These are phyloP conservation scores for Triticum turgidum DNA, from an alignment of 176 grass and related monocot genomes.

Conservation along the genomic window DNA sequence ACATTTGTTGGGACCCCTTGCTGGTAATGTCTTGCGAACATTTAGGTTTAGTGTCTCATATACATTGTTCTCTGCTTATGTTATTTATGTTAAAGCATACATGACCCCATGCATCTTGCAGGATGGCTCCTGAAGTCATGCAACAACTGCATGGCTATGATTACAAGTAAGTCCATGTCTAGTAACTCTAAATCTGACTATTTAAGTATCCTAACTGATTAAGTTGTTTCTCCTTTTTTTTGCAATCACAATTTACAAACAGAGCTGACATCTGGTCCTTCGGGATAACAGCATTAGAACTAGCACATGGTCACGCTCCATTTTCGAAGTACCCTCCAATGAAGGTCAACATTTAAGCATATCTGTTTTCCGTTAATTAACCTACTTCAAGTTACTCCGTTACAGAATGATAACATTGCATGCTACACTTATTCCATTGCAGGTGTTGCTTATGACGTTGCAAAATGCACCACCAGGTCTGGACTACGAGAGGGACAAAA, in stretches of 20 bases:
- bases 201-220: slow-evolving; percentile 17
- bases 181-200: slow-evolving; percentile 30
- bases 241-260: slow-evolving; percentile 34
- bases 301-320: slow-evolving; percentile 97
- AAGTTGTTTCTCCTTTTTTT: slow-evolving; percentile 5
- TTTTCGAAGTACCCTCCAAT: slow-evolving; percentile 98
- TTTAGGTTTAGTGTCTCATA: slow-evolving; percentile 17
- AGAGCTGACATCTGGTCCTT: slow-evolving; percentile 99
- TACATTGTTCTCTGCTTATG: slow-evolving; percentile 12
- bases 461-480: slow-evolving; percentile 98
- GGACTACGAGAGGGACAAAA: slow-evolving; percentile 91
- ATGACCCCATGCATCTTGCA: slow-evolving; percentile 38
- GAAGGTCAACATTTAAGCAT: slow-evolving; percentile 52
- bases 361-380: slow-evolving; percentile 19
- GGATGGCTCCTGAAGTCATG: slow-evolving; percentile 99
- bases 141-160: slow-evolving; percentile 99
- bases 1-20: slow-evolving; percentile 98
- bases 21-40: slow-evolving; percentile 54
- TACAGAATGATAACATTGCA: slow-evolving; percentile 8
- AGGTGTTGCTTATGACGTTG: slow-evolving; percentile 97
- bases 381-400: neutral
- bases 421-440: slow-evolving; percentile 25
- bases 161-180: slow-evolving; percentile 72
- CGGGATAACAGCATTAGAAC: slow-evolving; percentile 93
- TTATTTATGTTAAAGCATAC: slow-evolving; percentile 31